Conservation (phyloP, 768 basidiomycete species). For the Trametes maxima region DNA sequence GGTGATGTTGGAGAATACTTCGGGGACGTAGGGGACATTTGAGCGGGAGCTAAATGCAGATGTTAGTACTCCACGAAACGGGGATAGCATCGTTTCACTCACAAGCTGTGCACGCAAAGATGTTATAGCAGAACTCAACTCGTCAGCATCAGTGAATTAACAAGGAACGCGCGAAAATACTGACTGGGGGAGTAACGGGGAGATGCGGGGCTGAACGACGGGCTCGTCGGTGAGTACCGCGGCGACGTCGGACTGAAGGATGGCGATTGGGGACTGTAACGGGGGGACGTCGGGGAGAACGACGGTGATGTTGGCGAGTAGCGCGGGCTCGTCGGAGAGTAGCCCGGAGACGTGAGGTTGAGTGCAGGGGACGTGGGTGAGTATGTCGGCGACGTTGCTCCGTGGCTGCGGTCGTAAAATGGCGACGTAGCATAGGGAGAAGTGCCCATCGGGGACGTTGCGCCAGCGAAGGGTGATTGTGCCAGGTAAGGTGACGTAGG, state of each 20-base stretch:
- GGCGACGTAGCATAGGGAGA: slow-evolving; percentile 87
- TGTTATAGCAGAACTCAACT: background rate
- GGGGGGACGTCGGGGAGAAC: slow-evolving; percentile 84
- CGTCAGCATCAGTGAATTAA: background rate
- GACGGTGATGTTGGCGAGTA: slow-evolving; percentile 85
- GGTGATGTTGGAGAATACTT: slow-evolving; percentile 95
- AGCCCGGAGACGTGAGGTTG: slow-evolving; percentile 77
- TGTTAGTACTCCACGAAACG: slow-evolving; percentile 15
- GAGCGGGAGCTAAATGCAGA: slow-evolving; percentile 60
- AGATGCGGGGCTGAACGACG: slow-evolving; percentile 92
- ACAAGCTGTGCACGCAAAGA: slow-evolving; percentile 54
- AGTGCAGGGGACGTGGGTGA: slow-evolving; percentile 87
- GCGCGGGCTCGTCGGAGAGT: slow-evolving; percentile 70
- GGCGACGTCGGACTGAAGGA: slow-evolving; percentile 91
- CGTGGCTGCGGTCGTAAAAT: slow-evolving; percentile 69
- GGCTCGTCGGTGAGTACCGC: slow-evolving; percentile 86
- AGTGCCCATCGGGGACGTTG: slow-evolving; percentile 79
- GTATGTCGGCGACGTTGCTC: slow-evolving; percentile 79
- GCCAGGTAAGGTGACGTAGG: slow-evolving; percentile 91
- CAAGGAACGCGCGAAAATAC: slow-evolving; percentile 36
- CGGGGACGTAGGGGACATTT: slow-evolving; percentile 88
- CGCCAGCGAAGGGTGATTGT: slow-evolving; percentile 81
- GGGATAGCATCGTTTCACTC: slow-evolving; percentile 35
- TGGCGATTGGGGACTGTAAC: slow-evolving; percentile 87
- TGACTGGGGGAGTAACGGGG: slow-evolving; percentile 87